These are phyloP conservation scores for Penicillium turbatum DNA, from an alignment of 495 filamentous ascomycete species.

Conservation along the genomic window DNA sequence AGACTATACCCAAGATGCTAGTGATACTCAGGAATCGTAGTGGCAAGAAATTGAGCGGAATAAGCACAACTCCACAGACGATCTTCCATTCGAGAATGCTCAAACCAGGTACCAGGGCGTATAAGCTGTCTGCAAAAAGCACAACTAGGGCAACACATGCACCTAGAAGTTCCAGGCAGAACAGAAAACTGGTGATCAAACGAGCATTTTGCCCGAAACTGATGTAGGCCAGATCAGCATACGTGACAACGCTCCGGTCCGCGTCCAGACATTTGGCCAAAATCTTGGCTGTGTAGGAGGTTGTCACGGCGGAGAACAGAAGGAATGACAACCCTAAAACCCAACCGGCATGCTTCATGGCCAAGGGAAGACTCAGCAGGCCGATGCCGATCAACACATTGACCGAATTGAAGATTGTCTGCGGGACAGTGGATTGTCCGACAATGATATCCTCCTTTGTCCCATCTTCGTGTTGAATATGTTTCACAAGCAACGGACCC, in stretches of 20 bases:
- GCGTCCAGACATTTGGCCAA: constrained; percentile 87
- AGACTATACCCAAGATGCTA: constrained; percentile 85
- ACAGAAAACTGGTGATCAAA: constrained; percentile 75
- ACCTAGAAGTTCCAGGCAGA: constrained; percentile 82
- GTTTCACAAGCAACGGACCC: constrained; percentile 77
- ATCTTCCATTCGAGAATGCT: constrained; percentile 79
- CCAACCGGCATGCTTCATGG: constrained; percentile 88
- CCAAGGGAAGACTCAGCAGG: constrained; percentile 82
- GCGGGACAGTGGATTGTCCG: constrained; percentile 88
- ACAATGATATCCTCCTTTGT: constrained; percentile 75
- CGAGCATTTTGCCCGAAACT: constrained; percentile 84
- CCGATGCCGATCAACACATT: constrained; percentile 94
- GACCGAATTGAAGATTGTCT: constrained; percentile 95
- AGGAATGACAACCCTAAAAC: constrained; percentile 74
- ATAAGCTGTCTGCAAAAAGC: constrained; percentile 86
- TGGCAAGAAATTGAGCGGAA: constrained; percentile 83
- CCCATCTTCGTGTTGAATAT: constrained; percentile 81
- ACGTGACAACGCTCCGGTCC: constrained; percentile 75
- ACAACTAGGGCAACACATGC: constrained; percentile 89
- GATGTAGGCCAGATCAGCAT: constrained; percentile 89
- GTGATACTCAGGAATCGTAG: constrained; percentile 82
- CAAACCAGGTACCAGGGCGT: constrained; percentile 71
- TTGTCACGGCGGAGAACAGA: constrained; percentile 65
- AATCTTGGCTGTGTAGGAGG: constrained; percentile 81
- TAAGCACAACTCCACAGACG: constrained; percentile 71